These are phyloP conservation scores for Perilla frutescens DNA, from an alignment of 257 asterid genomes.

Conservation along the genomic window DNA sequence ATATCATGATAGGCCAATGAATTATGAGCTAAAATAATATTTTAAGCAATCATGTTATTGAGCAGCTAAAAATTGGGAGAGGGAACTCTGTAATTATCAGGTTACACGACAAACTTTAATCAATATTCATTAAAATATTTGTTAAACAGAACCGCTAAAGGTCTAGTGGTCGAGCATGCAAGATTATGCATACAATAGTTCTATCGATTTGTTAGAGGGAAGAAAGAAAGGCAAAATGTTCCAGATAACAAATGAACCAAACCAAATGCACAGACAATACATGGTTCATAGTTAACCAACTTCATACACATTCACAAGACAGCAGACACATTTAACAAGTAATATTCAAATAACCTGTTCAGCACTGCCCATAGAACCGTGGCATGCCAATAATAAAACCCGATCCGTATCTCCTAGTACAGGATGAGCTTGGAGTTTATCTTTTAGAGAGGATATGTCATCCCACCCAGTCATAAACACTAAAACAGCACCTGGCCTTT, in stretches of 20 bases:
- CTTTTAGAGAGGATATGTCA: slow-evolving; percentile 81
- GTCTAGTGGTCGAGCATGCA: slow-evolving; percentile 16
- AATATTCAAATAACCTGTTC: slow-evolving; percentile 72
- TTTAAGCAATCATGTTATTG: not conserved
- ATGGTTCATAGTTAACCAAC: slow-evolving; percentile 9
- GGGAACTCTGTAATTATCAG: slow-evolving; percentile 3
- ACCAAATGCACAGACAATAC: slow-evolving; percentile 12
- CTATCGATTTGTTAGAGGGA: not conserved
- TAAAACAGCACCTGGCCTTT: slow-evolving; percentile 85
- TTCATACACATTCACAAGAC: slow-evolving; percentile 8
- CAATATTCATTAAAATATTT: not conserved
- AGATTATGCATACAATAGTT: slow-evolving; percentile 23
- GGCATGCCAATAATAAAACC: slow-evolving; percentile 89
- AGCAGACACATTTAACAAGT: slow-evolving; percentile 31
- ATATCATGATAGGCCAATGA: slow-evolving; percentile 6
- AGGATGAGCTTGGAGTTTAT: slow-evolving; percentile 81
- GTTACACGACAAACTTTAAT: not conserved
- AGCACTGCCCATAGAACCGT: slow-evolving; percentile 92
- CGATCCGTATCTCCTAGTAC: slow-evolving; percentile 73
- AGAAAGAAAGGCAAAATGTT: slow-evolving; percentile 5
- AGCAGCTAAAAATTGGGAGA: not conserved
- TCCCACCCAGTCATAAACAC: slow-evolving; percentile 99
- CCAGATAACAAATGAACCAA: slow-evolving; percentile 20
- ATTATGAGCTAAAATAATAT: not conserved
- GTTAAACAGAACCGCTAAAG: not conserved